These are phyloP conservation scores for Colletotrichum lini DNA, from an alignment of 2,329 filamentous ascomycete genomes.

Conservation along the genomic window DNA sequence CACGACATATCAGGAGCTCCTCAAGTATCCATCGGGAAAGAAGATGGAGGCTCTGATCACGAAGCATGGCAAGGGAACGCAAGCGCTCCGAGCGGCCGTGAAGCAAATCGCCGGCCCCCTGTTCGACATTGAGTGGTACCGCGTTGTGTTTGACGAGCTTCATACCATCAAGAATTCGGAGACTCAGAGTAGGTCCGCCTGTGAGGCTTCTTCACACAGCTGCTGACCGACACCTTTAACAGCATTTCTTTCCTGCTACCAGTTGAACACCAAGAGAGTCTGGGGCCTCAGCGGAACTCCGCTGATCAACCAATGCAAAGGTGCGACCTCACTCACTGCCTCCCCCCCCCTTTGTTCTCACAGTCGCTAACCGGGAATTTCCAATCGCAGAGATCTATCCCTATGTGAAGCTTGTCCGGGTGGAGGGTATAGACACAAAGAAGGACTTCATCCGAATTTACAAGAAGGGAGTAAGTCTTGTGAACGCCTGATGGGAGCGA, in stretches of 20 bases:
- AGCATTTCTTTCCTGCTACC: background rate
- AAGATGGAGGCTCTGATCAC: background rate
- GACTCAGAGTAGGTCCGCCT: slow-evolving; percentile 47
- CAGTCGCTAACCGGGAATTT: background rate
- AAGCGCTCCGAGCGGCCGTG: background rate
- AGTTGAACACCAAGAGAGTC: background rate
- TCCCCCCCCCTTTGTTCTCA: no score
- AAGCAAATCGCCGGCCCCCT: background rate
- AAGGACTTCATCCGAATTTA: background rate
- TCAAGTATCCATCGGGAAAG: background rate
- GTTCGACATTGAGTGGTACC: slow-evolving; percentile 7
- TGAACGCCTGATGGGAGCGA: background rate
- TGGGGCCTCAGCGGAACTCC: slow-evolving; percentile 4
- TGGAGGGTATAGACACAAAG: background rate
- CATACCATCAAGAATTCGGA: slow-evolving; percentile 68
- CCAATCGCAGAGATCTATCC: background rate
- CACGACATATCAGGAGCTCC: background rate
- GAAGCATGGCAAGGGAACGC: background rate
- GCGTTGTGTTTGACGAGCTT: slow-evolving; percentile 55
- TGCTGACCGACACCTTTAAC: background rate
- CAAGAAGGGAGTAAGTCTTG: background rate
- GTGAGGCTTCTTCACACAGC: no score
- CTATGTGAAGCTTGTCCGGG: background rate
- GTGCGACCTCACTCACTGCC: background rate
- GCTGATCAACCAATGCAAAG: slow-evolving; percentile 1